phyloP scores from a whole-genome alignment of 2,329 filamentous ascomycete species.

The Cladosporium halotolerans region DNA sequence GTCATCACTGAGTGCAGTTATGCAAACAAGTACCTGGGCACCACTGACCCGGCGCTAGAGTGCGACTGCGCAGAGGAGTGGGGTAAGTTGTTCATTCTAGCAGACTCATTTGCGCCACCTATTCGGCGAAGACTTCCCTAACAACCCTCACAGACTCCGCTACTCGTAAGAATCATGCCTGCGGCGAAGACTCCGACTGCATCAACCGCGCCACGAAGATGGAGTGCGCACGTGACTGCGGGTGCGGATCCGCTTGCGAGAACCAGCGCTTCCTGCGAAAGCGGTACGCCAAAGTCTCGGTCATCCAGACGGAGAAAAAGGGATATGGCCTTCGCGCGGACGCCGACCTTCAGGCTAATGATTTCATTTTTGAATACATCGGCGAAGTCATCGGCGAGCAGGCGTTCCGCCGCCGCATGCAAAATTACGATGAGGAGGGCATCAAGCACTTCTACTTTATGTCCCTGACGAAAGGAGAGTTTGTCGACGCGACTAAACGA shows the following conservation, averaged over 20 bases:
- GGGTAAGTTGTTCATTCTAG: constrained; percentile 56
- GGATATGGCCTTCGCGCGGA: constrained; percentile 87
- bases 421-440: constrained; percentile 88
- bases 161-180: constrained; percentile 65
- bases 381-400: constrained; percentile 95
- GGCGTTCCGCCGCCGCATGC: constrained; percentile 81
- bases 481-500: constrained; percentile 94
- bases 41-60: constrained; percentile 86
- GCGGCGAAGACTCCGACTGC: constrained; percentile 93
- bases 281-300: constrained; percentile 83
- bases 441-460: constrained; percentile 99
- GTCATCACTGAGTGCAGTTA: constrained; percentile 83
- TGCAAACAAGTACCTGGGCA: constrained; percentile 83
- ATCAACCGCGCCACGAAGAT: constrained; percentile 98
- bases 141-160: constrained; percentile 41
- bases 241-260: constrained; percentile 80
- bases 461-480: constrained; percentile 93
- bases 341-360: constrained; percentile 66
- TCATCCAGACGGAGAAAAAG: constrained; percentile 98
- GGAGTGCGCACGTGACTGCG: constrained; percentile 83
- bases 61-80: constrained; percentile 94
- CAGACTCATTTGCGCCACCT: constrained; percentile 1
- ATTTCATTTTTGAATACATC: constrained; percentile 97
- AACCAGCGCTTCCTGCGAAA: constrained; percentile 92
- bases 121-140: constrained; percentile 20